Base-by-base conservation (phyloP, 2,329 filamentous ascomycete species). In the Furcasterigmium furcatum region DNA sequence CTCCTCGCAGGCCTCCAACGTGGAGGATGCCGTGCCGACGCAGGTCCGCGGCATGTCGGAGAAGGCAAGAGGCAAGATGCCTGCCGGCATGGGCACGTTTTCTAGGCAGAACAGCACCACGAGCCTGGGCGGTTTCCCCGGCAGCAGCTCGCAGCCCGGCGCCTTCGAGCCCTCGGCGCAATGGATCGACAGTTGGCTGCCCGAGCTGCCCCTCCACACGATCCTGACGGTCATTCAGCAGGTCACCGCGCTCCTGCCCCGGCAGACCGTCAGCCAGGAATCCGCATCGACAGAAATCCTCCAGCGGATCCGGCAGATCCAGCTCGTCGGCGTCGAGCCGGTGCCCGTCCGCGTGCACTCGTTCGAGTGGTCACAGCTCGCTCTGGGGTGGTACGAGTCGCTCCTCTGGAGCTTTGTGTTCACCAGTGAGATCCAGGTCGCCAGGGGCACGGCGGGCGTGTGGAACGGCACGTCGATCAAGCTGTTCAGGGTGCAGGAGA, bases 151-250 rank as follows among this genome's bases (percentile, higher is more conserved):
- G 16, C 72, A 78, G 46, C 76, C 79, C 3, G 79, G 79, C 38
- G 76, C 70, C 18, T 97, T 97, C 60, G 84, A 85, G 52, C 90
- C 92, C 4, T 88, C 89, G 5, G 71, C 85, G 7, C 73, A 82
- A 46, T 97, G 94, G 91, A 88, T 97, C 53, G 91, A 96, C 55
- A 87, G 82, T 45, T 97, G 92, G 92, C 80, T 96, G n/a, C 87
- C 89, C 1, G 88, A 95, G 57, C 74, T 96, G 24, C 91, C 91
- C 2, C 77, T 97, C 2, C 91, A 96, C 65, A 95, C 91, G 1
- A 84, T 90, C 40, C 73, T 96, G 21, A 87, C 84, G 5, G 68
- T 94, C 10, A 89, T 95, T 45, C 78, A 84, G 53, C 83, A 87
- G 58, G 64, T 85, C 6, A 72, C 75, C 9, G 76, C 73, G 9